Conservation (phyloP, 106 monocot species). For the Vanilla planifolia region DNA sequence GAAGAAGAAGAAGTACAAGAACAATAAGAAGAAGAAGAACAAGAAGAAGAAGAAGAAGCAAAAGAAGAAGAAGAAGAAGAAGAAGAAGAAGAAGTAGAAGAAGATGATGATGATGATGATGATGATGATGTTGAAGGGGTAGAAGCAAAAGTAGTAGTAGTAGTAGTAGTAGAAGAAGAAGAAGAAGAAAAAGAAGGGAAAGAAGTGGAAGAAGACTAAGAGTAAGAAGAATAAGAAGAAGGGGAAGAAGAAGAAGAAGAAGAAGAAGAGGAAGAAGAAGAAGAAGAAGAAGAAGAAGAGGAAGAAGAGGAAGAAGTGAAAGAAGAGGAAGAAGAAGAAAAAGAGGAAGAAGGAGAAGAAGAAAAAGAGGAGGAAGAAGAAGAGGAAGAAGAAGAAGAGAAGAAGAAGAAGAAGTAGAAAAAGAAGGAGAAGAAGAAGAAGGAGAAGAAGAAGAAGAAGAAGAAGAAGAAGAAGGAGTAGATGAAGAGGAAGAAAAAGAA, state of each 20-base stretch:
- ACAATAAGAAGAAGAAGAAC: no score
- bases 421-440: not conserved
- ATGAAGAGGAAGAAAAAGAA: not conserved
- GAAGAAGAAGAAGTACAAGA: not conserved
- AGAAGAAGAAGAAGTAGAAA: no score
- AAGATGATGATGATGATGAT: not conserved
- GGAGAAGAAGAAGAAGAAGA: not conserved
- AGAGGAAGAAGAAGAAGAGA: not conserved
- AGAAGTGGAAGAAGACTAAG: no score
- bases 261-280: not conserved
- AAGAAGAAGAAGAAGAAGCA: no score
- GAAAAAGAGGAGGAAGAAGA: not conserved
- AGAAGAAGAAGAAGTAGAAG: not conserved
- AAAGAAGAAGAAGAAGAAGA: not conserved
- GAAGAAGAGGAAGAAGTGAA: no score
- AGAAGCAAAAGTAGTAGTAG: not conserved
- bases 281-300: no score
- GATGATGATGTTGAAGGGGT: not conserved
- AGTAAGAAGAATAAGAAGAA: no score
- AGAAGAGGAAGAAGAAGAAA: no score
- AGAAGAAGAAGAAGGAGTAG: no score
- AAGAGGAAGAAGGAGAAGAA: no score
- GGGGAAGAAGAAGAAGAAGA: not conserved
- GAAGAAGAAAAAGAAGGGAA: not conserved
- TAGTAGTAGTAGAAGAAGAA: not conserved